These are phyloP conservation scores for Cornus suecica DNA, from an alignment of 148 eudicot genomes.

Conservation along the genomic window DNA sequence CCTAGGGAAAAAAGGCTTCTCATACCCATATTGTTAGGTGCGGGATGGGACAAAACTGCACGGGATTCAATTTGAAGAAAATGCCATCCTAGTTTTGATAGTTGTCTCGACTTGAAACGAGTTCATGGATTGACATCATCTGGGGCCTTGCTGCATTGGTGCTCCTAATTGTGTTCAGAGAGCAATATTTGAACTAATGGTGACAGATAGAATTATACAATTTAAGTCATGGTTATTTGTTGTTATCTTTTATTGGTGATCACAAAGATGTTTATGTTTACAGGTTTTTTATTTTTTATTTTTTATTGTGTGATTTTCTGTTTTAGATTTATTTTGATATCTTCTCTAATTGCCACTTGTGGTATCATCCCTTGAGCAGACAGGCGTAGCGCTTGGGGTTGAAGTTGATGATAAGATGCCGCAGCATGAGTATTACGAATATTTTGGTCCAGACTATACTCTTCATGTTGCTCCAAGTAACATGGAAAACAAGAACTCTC, in stretches of 20 bases:
- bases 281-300: not conserved
- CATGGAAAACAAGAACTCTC: conserved; percentile 85
- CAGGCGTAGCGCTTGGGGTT: conserved; percentile 82
- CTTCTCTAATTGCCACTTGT: conserved; percentile 8
- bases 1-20: no score
- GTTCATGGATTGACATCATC: not conserved
- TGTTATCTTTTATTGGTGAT: not conserved
- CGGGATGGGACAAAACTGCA: no score
- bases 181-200: not conserved
- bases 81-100: no score
- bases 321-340: not conserved
- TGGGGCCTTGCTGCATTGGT: not conserved
- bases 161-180: not conserved
- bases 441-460: conserved; percentile 87
- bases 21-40: no score
- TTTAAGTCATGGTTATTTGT: not conserved
- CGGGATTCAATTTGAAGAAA: no score
- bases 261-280: not conserved
- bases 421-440: conserved; percentile 78
- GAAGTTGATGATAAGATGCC: conserved; percentile 88
- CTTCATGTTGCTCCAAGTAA: conserved; percentile 93
- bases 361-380: conserved; percentile 42
- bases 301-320: not conserved
- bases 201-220: not conserved
- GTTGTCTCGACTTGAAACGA: not conserved